Percentiles rank a stretch among this genome's conserved stretches.
These are phyloP conservation scores for Penicillium concentricum DNA, from an alignment of 2,329 filamentous ascomycete genomes.

Conservation along the genomic window DNA sequence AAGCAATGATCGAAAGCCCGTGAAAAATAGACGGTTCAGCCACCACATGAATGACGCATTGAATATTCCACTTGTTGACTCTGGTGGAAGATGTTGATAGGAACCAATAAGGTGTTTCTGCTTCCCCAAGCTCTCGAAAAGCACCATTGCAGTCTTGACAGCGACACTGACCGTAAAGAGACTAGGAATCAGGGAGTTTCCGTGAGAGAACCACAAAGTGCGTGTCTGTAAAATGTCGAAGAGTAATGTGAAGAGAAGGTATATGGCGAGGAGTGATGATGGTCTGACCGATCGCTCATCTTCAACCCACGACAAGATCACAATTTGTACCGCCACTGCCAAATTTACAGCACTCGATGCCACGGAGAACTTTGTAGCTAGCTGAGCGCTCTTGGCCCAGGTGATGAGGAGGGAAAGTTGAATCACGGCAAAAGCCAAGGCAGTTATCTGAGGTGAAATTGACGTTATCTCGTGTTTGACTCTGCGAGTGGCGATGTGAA, in stretches of 20 bases:
- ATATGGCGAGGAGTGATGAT: not conserved
- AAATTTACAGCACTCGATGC: not conserved
- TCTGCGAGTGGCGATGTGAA: not conserved
- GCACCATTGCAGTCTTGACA: not conserved
- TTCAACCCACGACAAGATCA: not conserved
- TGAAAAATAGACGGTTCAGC: not conserved
- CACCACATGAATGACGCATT: not conserved
- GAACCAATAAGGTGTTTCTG: not conserved
- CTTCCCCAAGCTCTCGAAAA: not conserved
- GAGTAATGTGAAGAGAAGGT: not conserved
- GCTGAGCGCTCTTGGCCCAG: not conserved
- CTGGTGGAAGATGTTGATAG: not conserved
- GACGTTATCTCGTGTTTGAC: not conserved
- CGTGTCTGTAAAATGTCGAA: not conserved
- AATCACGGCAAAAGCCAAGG: not conserved
- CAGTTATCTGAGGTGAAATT: not conserved
- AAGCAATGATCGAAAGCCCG: not conserved
- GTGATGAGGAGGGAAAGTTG: not conserved
- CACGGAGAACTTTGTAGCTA: not conserved
- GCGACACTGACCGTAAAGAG: not conserved
- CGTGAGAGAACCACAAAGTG: not conserved
- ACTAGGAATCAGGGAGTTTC: not conserved
- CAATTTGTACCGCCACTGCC: not conserved
- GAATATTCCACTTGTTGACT: not conserved
- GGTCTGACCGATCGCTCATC: not conserved